These are phyloP conservation scores for Rhodofomes roseus DNA, from an alignment of 1,284 basidiomycete genomes.

Conservation along the genomic window DNA sequence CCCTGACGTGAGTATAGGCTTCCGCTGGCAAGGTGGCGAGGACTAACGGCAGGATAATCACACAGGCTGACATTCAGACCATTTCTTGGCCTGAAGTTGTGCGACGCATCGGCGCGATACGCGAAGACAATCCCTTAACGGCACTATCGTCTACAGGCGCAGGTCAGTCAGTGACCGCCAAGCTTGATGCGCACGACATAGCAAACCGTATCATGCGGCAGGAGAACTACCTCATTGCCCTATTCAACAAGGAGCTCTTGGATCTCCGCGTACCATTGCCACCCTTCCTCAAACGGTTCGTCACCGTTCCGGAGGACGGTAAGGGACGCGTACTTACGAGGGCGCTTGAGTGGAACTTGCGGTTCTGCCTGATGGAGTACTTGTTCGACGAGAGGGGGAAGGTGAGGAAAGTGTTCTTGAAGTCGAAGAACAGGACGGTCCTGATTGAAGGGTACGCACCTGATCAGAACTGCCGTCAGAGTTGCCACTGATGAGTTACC, in stretches of 20 bases:
- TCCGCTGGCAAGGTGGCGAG: background rate
- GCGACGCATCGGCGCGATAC: slow-evolving; percentile 80
- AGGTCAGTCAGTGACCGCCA: slow-evolving; percentile 56
- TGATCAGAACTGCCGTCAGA: background rate
- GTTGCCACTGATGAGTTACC: slow-evolving; percentile 4
- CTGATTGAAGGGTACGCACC: slow-evolving; percentile 79
- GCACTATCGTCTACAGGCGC: slow-evolving; percentile 69
- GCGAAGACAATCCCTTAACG: slow-evolving; percentile 88
- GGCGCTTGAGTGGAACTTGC: slow-evolving; percentile 93
- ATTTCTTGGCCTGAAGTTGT: slow-evolving; percentile 97
- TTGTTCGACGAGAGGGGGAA: slow-evolving; percentile 86
- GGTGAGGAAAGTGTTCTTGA: slow-evolving; percentile 88
- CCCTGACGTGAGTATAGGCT: slow-evolving; percentile 63
- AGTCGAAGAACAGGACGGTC: slow-evolving; percentile 72
- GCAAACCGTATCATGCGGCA: slow-evolving; percentile 96
- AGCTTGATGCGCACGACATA: slow-evolving; percentile 95
- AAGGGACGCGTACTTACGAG: slow-evolving; percentile 80
- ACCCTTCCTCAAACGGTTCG: slow-evolving; percentile 43
- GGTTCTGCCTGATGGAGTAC: slow-evolving; percentile 93
- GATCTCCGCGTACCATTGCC: slow-evolving; percentile 86
- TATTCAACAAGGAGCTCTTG: slow-evolving; percentile 96
- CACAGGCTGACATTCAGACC: slow-evolving; percentile 92
- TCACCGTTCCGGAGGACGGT: slow-evolving; percentile 46
- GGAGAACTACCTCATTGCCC: slow-evolving; percentile 96
- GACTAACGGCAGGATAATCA: background rate